phyloP scores from a whole-genome alignment of 1,284 basidiomycete genomes.

The Austroboletus novae-zelandiae region DNA sequence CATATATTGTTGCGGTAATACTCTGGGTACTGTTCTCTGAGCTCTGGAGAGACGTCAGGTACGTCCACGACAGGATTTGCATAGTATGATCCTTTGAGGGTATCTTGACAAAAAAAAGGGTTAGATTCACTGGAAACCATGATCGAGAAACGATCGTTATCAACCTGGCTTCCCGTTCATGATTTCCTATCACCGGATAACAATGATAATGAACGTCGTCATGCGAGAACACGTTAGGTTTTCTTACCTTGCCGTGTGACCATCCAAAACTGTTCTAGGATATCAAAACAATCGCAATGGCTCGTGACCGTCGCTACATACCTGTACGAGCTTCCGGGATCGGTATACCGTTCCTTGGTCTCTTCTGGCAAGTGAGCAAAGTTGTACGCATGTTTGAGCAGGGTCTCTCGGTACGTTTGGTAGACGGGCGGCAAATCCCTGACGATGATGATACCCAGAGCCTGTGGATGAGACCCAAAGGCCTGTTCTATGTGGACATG shows the following conservation, averaged over 20 bases:
- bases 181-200: slow-evolving; percentile 60
- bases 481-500: slow-evolving; percentile 54
- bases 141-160: slow-evolving; percentile 3
- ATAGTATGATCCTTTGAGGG: slow-evolving; percentile 89
- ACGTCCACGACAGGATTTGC: slow-evolving; percentile 79
- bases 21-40: slow-evolving; percentile 63
- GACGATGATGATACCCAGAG: slow-evolving; percentile 78
- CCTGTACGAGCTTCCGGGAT: slow-evolving; percentile 70
- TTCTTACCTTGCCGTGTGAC: slow-evolving; percentile 82
- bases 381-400: slow-evolving; percentile 70
- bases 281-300: not conserved
- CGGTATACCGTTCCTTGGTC: slow-evolving; percentile 67
- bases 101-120: slow-evolving; percentile 46
- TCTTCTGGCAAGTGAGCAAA: slow-evolving; percentile 71
- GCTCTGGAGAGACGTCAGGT: slow-evolving; percentile 54
- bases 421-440: slow-evolving; percentile 76
- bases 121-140: not conserved
- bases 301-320: slow-evolving; percentile 27
- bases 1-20: slow-evolving; percentile 80
- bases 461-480: slow-evolving; percentile 75
- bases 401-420: slow-evolving; percentile 55
- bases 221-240: not conserved
- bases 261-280: slow-evolving; percentile 74
- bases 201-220: not conserved
- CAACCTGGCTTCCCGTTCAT: slow-evolving; percentile 88